Evolutionary conservation across 495 filamentous ascomycete species (phyloP).

Genomic region (Hyaloscypha bicolor): DNA sequence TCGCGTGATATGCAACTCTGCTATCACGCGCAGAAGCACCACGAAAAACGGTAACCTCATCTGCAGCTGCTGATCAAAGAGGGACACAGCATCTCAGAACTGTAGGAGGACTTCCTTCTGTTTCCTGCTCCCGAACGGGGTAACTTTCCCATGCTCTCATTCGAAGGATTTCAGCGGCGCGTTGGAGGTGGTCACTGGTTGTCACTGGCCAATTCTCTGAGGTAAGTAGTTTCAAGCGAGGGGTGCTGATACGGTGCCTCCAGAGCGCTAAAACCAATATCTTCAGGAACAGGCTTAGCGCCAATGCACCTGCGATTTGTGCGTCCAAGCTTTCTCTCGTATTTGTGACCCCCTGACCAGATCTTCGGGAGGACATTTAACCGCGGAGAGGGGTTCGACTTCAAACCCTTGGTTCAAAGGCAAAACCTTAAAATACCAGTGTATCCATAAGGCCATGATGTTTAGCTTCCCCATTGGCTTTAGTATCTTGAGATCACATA

Average conservation of each 20-base stretch:
- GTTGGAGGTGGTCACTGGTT: not conserved
- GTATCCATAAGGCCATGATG: not conserved
- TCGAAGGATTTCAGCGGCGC: not conserved
- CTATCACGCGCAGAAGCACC: not conserved
- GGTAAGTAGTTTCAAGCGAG: not conserved
- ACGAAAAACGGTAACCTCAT: not conserved
- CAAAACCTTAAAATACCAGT: not conserved
- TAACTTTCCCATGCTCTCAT: not conserved
- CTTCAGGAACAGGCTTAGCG: slow-evolving; percentile 21
- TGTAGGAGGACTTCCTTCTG: not conserved
- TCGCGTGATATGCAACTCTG: not conserved
- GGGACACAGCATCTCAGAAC: not conserved
- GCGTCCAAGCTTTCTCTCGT: not conserved
- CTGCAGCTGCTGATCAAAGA: not conserved
- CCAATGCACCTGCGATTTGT: too few species aligned
- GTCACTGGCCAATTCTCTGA: not conserved
- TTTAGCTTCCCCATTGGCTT: not conserved
- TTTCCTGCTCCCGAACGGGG: not conserved
- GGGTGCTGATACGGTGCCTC: slow-evolving; percentile 1
- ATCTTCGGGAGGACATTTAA: slow-evolving; percentile 3
- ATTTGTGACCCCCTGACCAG: slow-evolving; percentile 7
- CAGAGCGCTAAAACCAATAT: not conserved
- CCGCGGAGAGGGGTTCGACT: not conserved
- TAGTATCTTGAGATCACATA: not conserved
- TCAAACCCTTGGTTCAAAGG: not conserved